Evolutionary conservation across 306 rosid species (phyloP), one percentile per base, ranked within the genome.

Genomic region (Coriaria nepalensis): DNA sequence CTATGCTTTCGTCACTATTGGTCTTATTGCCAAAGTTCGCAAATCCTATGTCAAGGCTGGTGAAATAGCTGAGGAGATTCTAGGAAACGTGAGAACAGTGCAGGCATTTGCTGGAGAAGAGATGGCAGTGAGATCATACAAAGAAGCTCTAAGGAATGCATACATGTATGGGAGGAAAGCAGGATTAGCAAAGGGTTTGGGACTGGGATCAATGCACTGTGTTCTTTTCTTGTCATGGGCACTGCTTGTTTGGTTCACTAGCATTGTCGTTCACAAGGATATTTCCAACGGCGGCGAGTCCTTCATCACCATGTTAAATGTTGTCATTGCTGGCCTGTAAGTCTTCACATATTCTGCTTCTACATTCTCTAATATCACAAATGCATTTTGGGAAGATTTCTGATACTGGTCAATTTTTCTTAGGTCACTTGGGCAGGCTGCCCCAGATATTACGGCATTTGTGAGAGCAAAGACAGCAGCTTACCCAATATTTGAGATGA

Each of bases 81-180:
- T 88, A 35, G 97, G 93, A 13, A 90, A 90, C 63, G 93, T 90
- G 37, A 77, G 97, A 59, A 90, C 85, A 29, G 97, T 90, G 0
- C 97, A 90, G 68, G 97, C 97, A 62, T 90, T 90, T 81, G 82
- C 92, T 2, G 97, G 93, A 59, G 97, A 90, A 72, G 95, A 90
- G 57, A 74, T 60, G 45, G 93, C 97, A 5, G 94, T 90, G 36
- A 75, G 52, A 61, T 63, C 77, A 51, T 90, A 90, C 52, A 81
- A 48, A 64, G 68, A 68, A 9, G 93, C 97, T 36, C 90, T 84
- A 1, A 52, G 62, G 62, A 76, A 78, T 37, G 84, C 97, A 32
- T 84, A 84, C 56, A 43, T 40, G 46, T 79, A 81, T 40, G 97
- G 97, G 42, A 57, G 66, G 55, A 84, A 79, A 61, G 84, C 93